These are phyloP conservation scores for Venturia oleaginea DNA, from an alignment of 2,329 filamentous ascomycete genomes.

Conservation along the genomic window DNA sequence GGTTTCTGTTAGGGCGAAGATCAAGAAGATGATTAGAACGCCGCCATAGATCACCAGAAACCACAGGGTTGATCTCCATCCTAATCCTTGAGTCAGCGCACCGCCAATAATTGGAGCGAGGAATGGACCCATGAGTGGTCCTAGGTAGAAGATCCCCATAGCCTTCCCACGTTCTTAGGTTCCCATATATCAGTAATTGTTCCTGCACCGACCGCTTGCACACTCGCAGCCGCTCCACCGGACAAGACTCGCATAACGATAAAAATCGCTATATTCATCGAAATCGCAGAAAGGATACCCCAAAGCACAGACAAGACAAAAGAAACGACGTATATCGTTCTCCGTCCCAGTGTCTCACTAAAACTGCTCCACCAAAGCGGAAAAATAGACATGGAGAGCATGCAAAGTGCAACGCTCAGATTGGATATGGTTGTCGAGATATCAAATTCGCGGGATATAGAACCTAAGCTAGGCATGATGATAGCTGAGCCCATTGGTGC, in stretches of 20 bases:
- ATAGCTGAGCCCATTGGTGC: conserved; percentile 80
- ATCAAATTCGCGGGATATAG: conserved; percentile 26
- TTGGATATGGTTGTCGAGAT: conserved; percentile 28
- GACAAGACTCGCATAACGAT: conserved; percentile 27
- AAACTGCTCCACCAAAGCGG: conserved; percentile 33
- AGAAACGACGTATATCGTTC: conserved; percentile 28
- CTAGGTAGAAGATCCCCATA: conserved; percentile 32
- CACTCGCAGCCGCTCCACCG: conserved; percentile 29
- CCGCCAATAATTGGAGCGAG: conserved; percentile 32
- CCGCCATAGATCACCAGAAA: conserved; percentile 31
- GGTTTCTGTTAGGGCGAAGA: conserved; percentile 29
- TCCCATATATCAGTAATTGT: conserved; percentile 32
- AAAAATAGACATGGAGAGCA: conserved; percentile 34
- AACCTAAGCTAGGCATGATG: conserved; percentile 50
- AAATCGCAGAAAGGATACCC: conserved; percentile 25
- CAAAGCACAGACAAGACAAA: conserved; percentile 28
- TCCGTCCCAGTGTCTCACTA: conserved; percentile 27
- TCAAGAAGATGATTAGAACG: conserved; percentile 24
- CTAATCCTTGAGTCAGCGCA: conserved; percentile 23
- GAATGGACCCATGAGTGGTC: conserved; percentile 29
- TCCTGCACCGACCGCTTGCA: conserved; percentile 31
- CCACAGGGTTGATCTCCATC: conserved; percentile 32
- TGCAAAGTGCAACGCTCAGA: conserved; percentile 32
- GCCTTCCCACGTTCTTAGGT: conserved; percentile 27
- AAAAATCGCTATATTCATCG: conserved; percentile 29